Evolutionary conservation across 345 rosid species (phyloP).

Genomic region (Salix udensis): DNA sequence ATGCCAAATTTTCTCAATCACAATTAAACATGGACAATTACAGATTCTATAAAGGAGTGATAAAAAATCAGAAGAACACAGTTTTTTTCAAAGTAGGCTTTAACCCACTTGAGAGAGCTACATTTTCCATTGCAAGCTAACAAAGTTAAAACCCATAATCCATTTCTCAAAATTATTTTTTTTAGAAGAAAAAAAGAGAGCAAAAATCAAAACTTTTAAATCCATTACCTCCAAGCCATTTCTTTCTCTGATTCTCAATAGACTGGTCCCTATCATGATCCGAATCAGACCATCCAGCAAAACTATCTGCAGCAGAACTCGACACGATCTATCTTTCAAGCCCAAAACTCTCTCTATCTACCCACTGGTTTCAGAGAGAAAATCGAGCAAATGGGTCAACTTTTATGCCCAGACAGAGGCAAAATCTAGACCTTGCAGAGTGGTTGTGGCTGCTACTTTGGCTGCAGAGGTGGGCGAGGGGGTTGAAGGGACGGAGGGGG

Average conservation of each 20-base stretch:
- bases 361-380: too few relatives aligned
- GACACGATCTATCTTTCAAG: constrained; percentile 19
- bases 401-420: too few relatives aligned
- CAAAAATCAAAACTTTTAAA: not conserved
- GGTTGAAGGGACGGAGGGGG: too few relatives aligned
- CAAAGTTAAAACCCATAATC: not conserved
- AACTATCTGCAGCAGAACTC: constrained; percentile 34
- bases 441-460: too few relatives aligned
- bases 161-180: not conserved
- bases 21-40: not conserved
- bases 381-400: too few relatives aligned
- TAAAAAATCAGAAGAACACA: not conserved
- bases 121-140: not conserved
- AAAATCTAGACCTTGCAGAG: too few relatives aligned
- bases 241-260: constrained; percentile 43
- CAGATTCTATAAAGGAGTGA: not conserved
- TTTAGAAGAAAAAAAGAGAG: not conserved
- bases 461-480: too few relatives aligned
- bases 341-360: too few relatives aligned
- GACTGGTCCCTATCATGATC: constrained; percentile 32
- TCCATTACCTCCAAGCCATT: constrained; percentile 14
- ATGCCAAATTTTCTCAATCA: not conserved
- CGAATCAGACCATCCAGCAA: constrained; percentile 74
- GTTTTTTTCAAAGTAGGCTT: not conserved
- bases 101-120: not conserved